Conservation (phyloP, 352 stramenopile genomes). For the Phytophthora cactorum region DNA sequence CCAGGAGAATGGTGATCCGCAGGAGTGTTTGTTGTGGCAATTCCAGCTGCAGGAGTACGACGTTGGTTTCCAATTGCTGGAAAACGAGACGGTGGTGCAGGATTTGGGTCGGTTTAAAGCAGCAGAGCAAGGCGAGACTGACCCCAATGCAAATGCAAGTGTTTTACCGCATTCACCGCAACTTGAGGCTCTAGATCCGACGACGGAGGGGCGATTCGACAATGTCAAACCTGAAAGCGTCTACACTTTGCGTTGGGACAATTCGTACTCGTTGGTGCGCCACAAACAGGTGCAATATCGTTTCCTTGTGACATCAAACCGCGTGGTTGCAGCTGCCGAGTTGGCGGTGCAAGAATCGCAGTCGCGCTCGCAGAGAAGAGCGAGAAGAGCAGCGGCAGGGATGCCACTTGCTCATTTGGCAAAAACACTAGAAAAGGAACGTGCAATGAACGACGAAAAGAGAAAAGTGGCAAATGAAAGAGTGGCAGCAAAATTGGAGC, state of each 20-base stretch:
- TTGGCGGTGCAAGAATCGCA: constrained; percentile 54
- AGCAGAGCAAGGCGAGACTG: background rate
- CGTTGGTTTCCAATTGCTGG: constrained; percentile 65
- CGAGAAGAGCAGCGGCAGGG: constrained; percentile 29
- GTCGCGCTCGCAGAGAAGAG: constrained; percentile 28
- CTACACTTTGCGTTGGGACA: constrained; percentile 77
- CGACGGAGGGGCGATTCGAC: constrained; percentile 46
- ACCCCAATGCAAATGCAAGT: background rate
- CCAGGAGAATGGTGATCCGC: constrained; percentile 13
- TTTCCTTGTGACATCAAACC: constrained; percentile 48
- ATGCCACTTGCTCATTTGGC: constrained; percentile 43
- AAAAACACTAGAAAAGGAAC: constrained; percentile 46
- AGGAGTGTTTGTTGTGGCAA: constrained; percentile 65
- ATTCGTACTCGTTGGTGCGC: constrained; percentile 77
- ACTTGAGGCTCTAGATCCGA: constrained; percentile 16
- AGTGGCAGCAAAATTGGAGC: constrained; percentile 22
- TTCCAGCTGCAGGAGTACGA: constrained; percentile 69
- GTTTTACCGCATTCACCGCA: background rate
- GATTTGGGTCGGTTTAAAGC: constrained; percentile 51
- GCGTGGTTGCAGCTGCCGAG: constrained; percentile 53
- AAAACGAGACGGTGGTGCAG: constrained; percentile 43
- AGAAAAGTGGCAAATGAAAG: constrained; percentile 34
- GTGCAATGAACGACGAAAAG: constrained; percentile 38
- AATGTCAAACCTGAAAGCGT: constrained; percentile 35
- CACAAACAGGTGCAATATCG: constrained; percentile 73